Conservation (phyloP, 371 early-diverging fungal species). For the Dichotomocladium elegans region DNA sequence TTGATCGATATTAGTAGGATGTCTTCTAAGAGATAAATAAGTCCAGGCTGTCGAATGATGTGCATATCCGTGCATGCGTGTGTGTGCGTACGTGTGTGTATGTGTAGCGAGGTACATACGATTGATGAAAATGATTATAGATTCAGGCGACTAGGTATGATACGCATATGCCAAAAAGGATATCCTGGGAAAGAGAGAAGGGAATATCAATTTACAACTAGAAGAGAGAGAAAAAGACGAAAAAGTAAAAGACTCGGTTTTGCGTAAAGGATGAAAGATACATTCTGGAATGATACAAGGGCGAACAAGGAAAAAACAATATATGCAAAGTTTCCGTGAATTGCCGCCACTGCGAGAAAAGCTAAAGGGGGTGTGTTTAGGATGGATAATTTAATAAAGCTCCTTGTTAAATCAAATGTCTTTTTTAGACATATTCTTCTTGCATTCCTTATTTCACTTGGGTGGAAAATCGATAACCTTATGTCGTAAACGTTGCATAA, state of each 20-base stretch:
- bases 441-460: too few species aligned
- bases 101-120: not conserved
- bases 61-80: not conserved
- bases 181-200: not conserved
- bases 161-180: not conserved
- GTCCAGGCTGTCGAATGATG: too few species aligned
- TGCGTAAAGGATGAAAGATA: not conserved
- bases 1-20: too few species aligned
- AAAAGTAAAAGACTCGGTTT: not conserved
- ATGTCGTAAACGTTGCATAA: too few species aligned
- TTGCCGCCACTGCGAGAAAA: not conserved
- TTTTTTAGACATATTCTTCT: not conserved
- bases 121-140: not conserved
- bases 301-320: slow-evolving; percentile 10
- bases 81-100: not conserved
- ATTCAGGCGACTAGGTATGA: slow-evolving; percentile 1
- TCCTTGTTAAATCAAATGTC: not conserved
- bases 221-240: slow-evolving; percentile 1
- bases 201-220: not conserved
- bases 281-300: not conserved
- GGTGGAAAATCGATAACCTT: too few species aligned
- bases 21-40: too few species aligned
- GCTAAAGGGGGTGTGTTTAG: not conserved
- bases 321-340: slow-evolving; percentile 2
- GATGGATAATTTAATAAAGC: not conserved